Conservation (phyloP, 2,329 filamentous ascomycete genomes). For the Metarhizium brunneum region DNA sequence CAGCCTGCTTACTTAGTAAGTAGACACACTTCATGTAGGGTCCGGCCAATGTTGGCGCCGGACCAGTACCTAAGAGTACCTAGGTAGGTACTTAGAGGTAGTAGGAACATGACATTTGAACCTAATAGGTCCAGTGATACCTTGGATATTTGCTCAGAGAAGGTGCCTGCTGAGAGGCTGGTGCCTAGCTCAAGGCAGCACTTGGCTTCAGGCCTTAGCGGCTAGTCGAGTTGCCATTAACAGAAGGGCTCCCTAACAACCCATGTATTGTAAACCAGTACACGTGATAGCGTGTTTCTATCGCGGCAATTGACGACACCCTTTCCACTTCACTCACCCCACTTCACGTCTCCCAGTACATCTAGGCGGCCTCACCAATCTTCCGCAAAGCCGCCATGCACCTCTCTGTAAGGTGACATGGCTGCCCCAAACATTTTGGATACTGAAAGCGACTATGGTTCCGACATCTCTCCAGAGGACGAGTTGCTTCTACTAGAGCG, state of each 20-base stretch:
- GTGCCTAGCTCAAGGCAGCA: too few species aligned
- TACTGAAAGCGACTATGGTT: constrained; percentile 33
- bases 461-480: constrained; percentile 37
- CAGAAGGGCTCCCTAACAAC: background rate
- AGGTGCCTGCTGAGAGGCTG: too few species aligned
- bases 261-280: background rate
- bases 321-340: background rate
- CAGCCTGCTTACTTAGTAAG: too few species aligned
- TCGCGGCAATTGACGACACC: background rate
- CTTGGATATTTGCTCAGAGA: too few species aligned
- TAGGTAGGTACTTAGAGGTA: background rate
- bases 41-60: too few species aligned
- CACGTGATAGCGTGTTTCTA: constrained; percentile 1
- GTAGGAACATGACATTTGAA: too few species aligned
- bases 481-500: constrained; percentile 31
- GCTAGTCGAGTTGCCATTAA: background rate
- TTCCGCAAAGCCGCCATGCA: background rate
- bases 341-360: background rate
- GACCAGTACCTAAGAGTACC: background rate
- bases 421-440: constrained; percentile 1
- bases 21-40: too few species aligned
- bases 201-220: too few species aligned
- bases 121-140: too few species aligned
- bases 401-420: constrained; percentile 1
- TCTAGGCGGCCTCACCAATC: background rate